phyloP scores from a whole-genome alignment of 2,329 filamentous ascomycete genomes.

The Penicillium vulpinum region DNA sequence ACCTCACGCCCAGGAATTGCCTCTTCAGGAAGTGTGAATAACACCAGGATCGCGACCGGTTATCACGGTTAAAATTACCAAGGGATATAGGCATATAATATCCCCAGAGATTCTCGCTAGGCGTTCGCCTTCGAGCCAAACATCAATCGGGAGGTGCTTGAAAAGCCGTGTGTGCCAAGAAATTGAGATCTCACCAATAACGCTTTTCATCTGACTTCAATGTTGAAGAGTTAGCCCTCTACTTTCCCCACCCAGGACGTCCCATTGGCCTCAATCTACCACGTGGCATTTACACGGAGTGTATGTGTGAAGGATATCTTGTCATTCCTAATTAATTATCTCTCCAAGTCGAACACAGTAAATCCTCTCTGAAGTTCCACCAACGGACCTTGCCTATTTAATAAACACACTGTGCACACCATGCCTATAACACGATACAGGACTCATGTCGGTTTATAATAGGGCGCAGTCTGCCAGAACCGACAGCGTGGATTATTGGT shows the following conservation, averaged over 20 bases:
- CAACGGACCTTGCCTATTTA: not conserved
- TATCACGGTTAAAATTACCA: too few relatives aligned
- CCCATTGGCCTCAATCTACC: not conserved
- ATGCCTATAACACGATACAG: not conserved
- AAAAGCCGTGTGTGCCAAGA: too few relatives aligned
- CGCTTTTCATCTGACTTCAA: not conserved
- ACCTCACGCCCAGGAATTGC: too few relatives aligned
- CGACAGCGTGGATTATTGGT: constrained; percentile 51
- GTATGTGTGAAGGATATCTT: not conserved
- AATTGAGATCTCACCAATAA: too few relatives aligned
- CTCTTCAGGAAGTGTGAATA: too few relatives aligned
- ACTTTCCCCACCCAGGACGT: not conserved
- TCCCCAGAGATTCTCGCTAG: too few relatives aligned
- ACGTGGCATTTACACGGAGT: not conserved
- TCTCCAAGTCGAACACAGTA: not conserved
- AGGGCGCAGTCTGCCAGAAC: constrained; percentile 56
- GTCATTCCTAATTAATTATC: not conserved
- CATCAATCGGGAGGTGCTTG: too few relatives aligned
- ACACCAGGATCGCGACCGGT: too few relatives aligned
- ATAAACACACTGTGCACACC: not conserved
- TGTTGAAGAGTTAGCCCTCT: not conserved
- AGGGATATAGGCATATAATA: too few relatives aligned
- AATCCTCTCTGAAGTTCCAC: not conserved
- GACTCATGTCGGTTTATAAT: constrained; percentile 13
- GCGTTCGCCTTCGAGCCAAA: too few relatives aligned